These are phyloP conservation scores for Stephania cephalantha DNA, from an alignment of 164 flowering plant species.

Conservation along the genomic window DNA sequence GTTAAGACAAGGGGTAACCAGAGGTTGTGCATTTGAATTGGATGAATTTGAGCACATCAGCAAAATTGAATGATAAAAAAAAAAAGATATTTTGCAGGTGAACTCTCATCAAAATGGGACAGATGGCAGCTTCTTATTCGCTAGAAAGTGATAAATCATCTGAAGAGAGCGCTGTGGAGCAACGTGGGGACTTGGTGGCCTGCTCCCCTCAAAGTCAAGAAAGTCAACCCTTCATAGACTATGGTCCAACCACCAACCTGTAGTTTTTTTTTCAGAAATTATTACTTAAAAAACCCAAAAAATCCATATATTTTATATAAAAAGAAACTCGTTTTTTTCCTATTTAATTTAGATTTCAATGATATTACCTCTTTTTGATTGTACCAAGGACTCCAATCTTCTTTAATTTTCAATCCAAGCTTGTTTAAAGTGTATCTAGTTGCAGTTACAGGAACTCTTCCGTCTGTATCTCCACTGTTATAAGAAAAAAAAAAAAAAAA, in stretches of 20 bases:
- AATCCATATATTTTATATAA: too few relatives aligned
- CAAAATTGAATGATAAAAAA: not conserved
- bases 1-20: too few relatives aligned
- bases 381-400: conserved; percentile 77
- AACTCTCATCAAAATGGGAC: conserved; percentile 22
- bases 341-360: not conserved
- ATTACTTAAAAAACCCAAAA: too few relatives aligned
- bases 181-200: conserved; percentile 71
- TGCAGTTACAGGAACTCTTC: conserved; percentile 69
- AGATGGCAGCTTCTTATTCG: conserved; percentile 40
- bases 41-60: not conserved
- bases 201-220: conserved; percentile 66
- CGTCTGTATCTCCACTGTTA: conserved; percentile 69
- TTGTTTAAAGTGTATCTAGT: conserved; percentile 48
- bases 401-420: conserved; percentile 38
- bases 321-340: too few relatives aligned
- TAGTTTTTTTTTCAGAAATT: not conserved
- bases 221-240: conserved; percentile 50
- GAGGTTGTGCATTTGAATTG: not conserved
- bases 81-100: not conserved
- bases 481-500: not conserved
- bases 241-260: conserved; percentile 85
- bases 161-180: conserved; percentile 51
- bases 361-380: conserved; percentile 36
- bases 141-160: conserved; percentile 41